These are phyloP conservation scores for Entomortierella chlamydospora DNA, from an alignment of 192 early-diverging fungal genomes.

Conservation along the genomic window DNA sequence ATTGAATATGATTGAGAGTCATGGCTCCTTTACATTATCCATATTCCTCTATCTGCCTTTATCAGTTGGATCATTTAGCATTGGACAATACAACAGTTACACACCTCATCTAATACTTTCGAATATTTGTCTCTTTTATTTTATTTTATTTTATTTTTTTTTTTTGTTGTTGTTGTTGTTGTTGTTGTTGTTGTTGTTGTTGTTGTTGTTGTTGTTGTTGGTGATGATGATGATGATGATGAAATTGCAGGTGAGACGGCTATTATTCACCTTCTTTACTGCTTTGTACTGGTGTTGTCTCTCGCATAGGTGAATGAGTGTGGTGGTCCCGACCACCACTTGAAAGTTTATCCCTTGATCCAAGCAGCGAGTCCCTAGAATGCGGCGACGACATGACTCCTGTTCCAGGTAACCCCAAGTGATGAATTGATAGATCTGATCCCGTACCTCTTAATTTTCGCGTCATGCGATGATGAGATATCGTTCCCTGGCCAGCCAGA, in stretches of 20 bases:
- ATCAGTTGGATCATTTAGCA: too few species aligned
- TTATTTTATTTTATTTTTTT: too few species aligned
- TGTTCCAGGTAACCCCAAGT: slow-evolving; percentile 13
- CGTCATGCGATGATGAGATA: slow-evolving; percentile 24
- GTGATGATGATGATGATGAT: not conserved
- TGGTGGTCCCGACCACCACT: slow-evolving; percentile 17
- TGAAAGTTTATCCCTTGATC: slow-evolving; percentile 39
- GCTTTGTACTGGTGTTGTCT: slow-evolving; percentile 41
- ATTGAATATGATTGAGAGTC: too few species aligned
- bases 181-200: too few species aligned
- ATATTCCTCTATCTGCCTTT: slow-evolving; percentile 13
- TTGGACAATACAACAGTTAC: too few species aligned
- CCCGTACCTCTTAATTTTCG: slow-evolving; percentile 44
- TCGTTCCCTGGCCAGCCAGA: slow-evolving; percentile 45
- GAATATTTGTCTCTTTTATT: too few species aligned
- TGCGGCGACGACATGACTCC: not conserved
- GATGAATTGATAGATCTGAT: slow-evolving; percentile 41
- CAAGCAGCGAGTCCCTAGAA: slow-evolving; percentile 19
- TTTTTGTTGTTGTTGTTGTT: too few species aligned
- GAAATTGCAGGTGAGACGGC: too few species aligned
- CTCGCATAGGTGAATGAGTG: slow-evolving; percentile 47
- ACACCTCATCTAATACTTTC: too few species aligned
- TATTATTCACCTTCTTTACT: slow-evolving; percentile 46
- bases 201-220: not conserved
- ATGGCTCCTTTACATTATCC: not conserved